Conservation (phyloP, 2,329 filamentous ascomycete genomes). For the Ciborinia camelliae region DNA sequence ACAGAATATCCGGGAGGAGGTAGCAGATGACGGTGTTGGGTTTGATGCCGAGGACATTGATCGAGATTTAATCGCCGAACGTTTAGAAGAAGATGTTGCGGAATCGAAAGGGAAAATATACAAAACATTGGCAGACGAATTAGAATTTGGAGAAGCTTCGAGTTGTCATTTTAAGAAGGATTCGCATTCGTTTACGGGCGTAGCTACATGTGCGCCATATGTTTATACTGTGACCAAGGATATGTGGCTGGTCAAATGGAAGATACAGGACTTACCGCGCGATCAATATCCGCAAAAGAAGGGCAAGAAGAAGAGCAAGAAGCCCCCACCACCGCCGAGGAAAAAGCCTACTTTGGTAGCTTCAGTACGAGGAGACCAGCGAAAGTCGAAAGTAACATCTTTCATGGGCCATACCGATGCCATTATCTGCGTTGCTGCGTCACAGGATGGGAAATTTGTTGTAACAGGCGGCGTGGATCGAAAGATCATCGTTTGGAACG, state of each 20-base stretch:
- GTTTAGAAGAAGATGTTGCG: constrained; percentile 86
- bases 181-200: constrained; percentile 71
- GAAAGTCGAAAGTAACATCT: constrained; percentile 57
- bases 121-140: constrained; percentile 68
- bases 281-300: constrained; percentile 57
- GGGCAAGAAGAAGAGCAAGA: constrained; percentile 52
- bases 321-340: constrained; percentile 55
- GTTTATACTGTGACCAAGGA: constrained; percentile 90
- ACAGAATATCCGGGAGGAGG: constrained; percentile 80
- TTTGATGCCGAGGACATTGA: constrained; percentile 96
- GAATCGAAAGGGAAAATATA: constrained; percentile 90
- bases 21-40: constrained; percentile 64
- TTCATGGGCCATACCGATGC: constrained; percentile 75
- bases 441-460: constrained; percentile 83
- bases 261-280: constrained; percentile 63
- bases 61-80: constrained; percentile 83
- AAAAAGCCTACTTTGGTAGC: constrained; percentile 60
- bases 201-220: constrained; percentile 75
- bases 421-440: constrained; percentile 82
- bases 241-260: constrained; percentile 82
- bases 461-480: constrained; percentile 86
- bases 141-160: constrained; percentile 65
- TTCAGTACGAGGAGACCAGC: constrained; percentile 59
- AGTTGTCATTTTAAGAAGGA: constrained; percentile 76
- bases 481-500: constrained; percentile 84